Percentiles rank a stretch among this genome's conserved stretches.
phyloP scores from a whole-genome alignment of 495 filamentous ascomycete genomes.

The Annulohypoxylon stygium region DNA sequence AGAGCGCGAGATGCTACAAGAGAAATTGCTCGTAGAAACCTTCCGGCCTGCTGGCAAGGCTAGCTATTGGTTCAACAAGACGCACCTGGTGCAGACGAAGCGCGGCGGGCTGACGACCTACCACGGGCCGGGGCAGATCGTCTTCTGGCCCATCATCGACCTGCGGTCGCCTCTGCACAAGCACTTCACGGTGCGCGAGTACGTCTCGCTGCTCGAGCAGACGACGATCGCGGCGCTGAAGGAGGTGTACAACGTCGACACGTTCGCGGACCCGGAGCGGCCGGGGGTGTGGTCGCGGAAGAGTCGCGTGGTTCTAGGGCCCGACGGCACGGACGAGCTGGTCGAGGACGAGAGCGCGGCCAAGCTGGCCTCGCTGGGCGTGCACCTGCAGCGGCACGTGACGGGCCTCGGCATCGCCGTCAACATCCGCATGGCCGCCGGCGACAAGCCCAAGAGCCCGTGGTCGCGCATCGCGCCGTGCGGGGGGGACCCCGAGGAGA shows the following conservation, averaged over 20 bases:
- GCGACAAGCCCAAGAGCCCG: conserved; percentile 49
- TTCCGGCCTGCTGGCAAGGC: not conserved
- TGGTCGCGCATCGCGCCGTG: conserved; percentile 83
- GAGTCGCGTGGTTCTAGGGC: not conserved
- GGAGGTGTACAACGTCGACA: conserved; percentile 65
- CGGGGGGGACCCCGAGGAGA: conserved; percentile 78
- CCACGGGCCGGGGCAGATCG: conserved; percentile 93
- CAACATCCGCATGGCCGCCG: conserved; percentile 73
- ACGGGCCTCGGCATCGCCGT: conserved; percentile 88
- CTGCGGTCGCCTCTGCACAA: conserved; percentile 60
- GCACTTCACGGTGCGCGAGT: conserved; percentile 68
- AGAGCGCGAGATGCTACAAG: conserved; percentile 52
- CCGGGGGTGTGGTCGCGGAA: conserved; percentile 85
- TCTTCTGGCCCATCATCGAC: conserved; percentile 89
- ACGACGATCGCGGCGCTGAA: conserved; percentile 74
- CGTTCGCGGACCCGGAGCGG: conserved; percentile 76
- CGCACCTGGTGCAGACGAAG: conserved; percentile 75
- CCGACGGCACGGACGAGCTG: conserved; percentile 78
- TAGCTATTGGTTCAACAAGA: conserved; percentile 51
- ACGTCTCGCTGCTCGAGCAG: conserved; percentile 80
- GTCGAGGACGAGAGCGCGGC: conserved; percentile 74
- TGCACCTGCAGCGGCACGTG: conserved; percentile 86
- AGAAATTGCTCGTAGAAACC: conserved; percentile 55
- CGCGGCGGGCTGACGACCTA: conserved; percentile 95
- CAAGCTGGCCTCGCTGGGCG: conserved; percentile 91